Evolutionary conservation across 2,329 filamentous ascomycete genomes (phyloP).

Genomic region (Botrytis porri): DNA sequence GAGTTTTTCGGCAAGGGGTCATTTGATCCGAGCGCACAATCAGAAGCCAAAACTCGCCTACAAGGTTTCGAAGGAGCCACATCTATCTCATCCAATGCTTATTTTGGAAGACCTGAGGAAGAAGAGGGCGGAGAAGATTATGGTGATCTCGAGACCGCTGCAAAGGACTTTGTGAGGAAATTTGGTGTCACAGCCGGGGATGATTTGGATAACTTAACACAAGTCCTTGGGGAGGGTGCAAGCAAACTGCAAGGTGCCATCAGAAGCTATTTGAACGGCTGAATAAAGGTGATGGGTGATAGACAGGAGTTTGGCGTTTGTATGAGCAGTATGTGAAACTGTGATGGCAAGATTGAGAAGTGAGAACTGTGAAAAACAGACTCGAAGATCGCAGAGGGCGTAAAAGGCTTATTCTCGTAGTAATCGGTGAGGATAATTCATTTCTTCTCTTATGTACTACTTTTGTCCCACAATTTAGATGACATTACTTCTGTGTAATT

Average conservation of each 20-base stretch:
- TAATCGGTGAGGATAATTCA: background rate
- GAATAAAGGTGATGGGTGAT: conserved; percentile 22
- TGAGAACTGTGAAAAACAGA: background rate
- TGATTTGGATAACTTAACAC: conserved; percentile 86
- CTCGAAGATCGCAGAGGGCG: background rate
- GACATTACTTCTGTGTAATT: background rate
- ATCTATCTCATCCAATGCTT: conserved; percentile 92
- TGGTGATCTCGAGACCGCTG: conserved; percentile 86
- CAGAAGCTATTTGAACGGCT: conserved; percentile 61
- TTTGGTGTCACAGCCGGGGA: conserved; percentile 96
- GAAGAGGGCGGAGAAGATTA: conserved; percentile 73
- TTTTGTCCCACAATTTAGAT: conserved; percentile 1
- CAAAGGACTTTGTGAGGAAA: conserved; percentile 92
- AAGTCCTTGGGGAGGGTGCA: conserved; percentile 81
- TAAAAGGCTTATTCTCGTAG: background rate
- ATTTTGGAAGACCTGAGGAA: conserved; percentile 91
- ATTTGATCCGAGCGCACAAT: conserved; percentile 76
- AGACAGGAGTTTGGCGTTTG: conserved; percentile 10
- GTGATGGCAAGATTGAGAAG: conserved; percentile 4
- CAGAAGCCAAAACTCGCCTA: conserved; percentile 82
- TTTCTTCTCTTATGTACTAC: conserved; percentile 6
- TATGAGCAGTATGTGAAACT: background rate
- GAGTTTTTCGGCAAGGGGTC: conserved; percentile 94
- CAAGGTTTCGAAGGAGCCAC: conserved; percentile 91
- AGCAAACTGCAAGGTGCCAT: conserved; percentile 76